Evolutionary conservation across 768 basidiomycete species (phyloP).

Genomic region (Exidia glandulosa): DNA sequence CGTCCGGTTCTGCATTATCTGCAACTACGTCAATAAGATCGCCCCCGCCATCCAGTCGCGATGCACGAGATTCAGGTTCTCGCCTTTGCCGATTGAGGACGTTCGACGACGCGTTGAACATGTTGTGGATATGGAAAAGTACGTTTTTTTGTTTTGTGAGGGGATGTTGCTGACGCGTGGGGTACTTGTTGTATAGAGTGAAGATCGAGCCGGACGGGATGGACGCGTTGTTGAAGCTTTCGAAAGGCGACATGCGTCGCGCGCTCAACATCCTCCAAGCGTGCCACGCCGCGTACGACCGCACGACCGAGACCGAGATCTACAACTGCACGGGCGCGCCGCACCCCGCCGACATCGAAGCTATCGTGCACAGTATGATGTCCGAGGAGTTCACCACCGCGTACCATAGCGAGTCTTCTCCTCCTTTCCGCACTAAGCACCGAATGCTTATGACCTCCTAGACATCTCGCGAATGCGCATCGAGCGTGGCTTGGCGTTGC

Average conservation of each 20-base stretch:
- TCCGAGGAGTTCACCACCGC: constrained; percentile 90
- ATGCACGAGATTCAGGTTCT: constrained; percentile 95
- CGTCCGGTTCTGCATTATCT: constrained; percentile 98
- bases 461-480: constrained; percentile 82
- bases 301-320: constrained; percentile 78
- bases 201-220: constrained; percentile 80
- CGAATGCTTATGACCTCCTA: constrained; percentile 21
- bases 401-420: constrained; percentile 51
- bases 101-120: constrained; percentile 71
- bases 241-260: constrained; percentile 93
- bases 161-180: constrained; percentile 5
- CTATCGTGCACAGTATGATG: constrained; percentile 91
- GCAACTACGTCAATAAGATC: constrained; percentile 99
- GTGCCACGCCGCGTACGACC: constrained; percentile 92
- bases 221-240: constrained; percentile 84
- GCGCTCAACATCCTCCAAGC: constrained; percentile 95
- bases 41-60: constrained; percentile 96
- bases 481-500: constrained; percentile 87
- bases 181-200: constrained; percentile 39
- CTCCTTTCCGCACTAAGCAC: neutral
- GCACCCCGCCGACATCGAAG: constrained; percentile 88
- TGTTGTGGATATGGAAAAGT: constrained; percentile 83
- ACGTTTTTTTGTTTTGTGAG: too few species aligned
- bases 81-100: constrained; percentile 74
- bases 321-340: constrained; percentile 97